Conservation (phyloP, 2,329 filamentous ascomycete genomes). For the Talaromyces pinophilus region DNA sequence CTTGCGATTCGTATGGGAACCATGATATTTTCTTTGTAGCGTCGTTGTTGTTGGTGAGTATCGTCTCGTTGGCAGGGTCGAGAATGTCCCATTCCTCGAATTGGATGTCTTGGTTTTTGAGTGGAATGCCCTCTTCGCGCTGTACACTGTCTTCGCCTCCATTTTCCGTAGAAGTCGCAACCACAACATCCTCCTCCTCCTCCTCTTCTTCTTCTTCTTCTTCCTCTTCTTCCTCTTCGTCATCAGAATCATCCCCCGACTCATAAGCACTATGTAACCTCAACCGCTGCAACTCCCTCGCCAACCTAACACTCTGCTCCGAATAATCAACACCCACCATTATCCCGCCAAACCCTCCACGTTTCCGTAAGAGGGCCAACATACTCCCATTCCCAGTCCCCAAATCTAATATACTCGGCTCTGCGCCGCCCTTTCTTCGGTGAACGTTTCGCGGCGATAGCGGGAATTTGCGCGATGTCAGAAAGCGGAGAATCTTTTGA, state of each 20-base stretch:
- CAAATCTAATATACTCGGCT: slow-evolving; percentile 71
- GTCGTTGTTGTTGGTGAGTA: neutral
- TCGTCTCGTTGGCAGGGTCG: slow-evolving; percentile 31
- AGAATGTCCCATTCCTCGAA: slow-evolving; percentile 69
- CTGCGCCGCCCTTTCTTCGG: neutral
- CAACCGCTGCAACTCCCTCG: slow-evolving; percentile 59
- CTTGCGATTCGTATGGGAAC: slow-evolving; percentile 47
- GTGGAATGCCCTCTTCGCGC: slow-evolving; percentile 20
- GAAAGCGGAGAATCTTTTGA: slow-evolving; percentile 71
- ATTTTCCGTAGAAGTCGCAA: slow-evolving; percentile 5
- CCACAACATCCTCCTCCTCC: slow-evolving; percentile 32
- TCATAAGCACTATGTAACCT: slow-evolving; percentile 40
- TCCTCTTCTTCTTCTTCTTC: slow-evolving; percentile 48
- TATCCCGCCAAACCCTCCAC: slow-evolving; percentile 63
- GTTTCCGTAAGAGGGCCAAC: slow-evolving; percentile 74
- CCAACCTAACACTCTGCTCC: slow-evolving; percentile 70
- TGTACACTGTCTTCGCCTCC: neutral
- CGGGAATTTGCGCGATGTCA: slow-evolving; percentile 55
- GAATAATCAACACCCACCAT: slow-evolving; percentile 92
- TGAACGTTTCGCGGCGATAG: slow-evolving; percentile 38
- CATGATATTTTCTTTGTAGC: slow-evolving; percentile 31
- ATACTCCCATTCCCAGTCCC: slow-evolving; percentile 94
- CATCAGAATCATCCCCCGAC: slow-evolving; percentile 25
- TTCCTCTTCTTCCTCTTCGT: slow-evolving; percentile 30
- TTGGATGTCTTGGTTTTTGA: slow-evolving; percentile 32